Percentiles rank a stretch among this genome's conserved stretches.
These are phyloP conservation scores for Gremmenia infestans DNA, from an alignment of 2,329 filamentous ascomycete species.

Conservation along the genomic window DNA sequence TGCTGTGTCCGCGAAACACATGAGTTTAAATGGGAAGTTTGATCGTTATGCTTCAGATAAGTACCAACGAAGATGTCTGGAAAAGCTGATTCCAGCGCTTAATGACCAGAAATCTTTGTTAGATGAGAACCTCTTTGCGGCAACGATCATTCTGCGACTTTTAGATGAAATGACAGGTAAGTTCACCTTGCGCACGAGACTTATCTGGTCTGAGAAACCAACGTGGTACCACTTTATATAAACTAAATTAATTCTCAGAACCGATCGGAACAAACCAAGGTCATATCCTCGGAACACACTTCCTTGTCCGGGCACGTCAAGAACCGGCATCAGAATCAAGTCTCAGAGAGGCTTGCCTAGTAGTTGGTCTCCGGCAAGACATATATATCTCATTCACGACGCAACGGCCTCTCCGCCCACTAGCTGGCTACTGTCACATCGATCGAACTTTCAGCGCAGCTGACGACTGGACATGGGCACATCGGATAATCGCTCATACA, in stretches of 20 bases:
- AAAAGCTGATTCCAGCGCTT: slow-evolving; percentile 15
- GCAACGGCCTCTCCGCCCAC: slow-evolving; percentile 41
- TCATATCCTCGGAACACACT: slow-evolving; percentile 28
- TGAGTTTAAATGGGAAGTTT: slow-evolving; percentile 33
- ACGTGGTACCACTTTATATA: neutral
- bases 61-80: slow-evolving; percentile 47
- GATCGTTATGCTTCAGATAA: slow-evolving; percentile 31
- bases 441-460: slow-evolving; percentile 44
- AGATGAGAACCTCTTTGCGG: slow-evolving; percentile 49
- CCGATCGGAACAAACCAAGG: slow-evolving; percentile 3
- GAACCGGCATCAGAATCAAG: slow-evolving; percentile 32
- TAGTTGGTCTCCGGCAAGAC: slow-evolving; percentile 54
- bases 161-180: slow-evolving; percentile 46
- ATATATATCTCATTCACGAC: slow-evolving; percentile 50
- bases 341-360: slow-evolving; percentile 46
- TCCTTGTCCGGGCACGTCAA: slow-evolving; percentile 32
- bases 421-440: slow-evolving; percentile 45
- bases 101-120: slow-evolving; percentile 33
- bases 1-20: slow-evolving; percentile 34
- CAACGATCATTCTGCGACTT: slow-evolving; percentile 51
- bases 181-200: neutral
- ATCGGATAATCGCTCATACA: slow-evolving; percentile 56
- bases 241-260: neutral
- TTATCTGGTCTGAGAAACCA: neutral
- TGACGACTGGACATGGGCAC: slow-evolving; percentile 53